Evolutionary conservation across 257 asterid genomes (phyloP), one percentile per base, ranked within the genome.

Genomic region (Nicotiana attenuata): DNA sequence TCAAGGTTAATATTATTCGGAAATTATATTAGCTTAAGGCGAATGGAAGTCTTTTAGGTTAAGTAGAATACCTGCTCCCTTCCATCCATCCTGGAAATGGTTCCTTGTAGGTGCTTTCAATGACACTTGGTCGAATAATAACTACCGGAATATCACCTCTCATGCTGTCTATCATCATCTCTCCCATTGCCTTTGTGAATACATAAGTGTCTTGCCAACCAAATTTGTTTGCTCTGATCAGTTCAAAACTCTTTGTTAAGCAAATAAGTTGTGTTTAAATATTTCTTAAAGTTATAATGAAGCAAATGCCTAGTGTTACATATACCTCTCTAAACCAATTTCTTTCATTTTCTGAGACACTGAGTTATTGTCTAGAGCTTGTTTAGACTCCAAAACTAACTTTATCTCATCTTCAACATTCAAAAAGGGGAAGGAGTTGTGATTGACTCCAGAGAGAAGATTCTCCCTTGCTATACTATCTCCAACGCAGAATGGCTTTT

Each of bases 31-130:
- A 73, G 28, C 56, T 57, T 81, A 61, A 17, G 52, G 53, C 77
- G 20, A 69, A 16, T 81, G 66, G 17, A 47, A 16, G 17, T 22
- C 29, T 29, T 14, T 22, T 19, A 26, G 53, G 60, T 33, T 79
- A 60, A 45, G 53, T 55, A 75, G 67, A 68, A 65, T 63, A 92
- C 99, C 97, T 96, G 91, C 88, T 96, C 84, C 99, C 99, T 88
- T 96, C 98, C 92, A 96, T 96, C 99, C 99, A 96, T 84, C 98
- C 98, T 0, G 98, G 97, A 85, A 96, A 96, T 38, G 99, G 99
- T 84, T 96, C 99, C 82, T 82, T 91, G 78, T 89, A 91, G 15
- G 99, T 96, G 96, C 99, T 96, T 88, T 96, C 98, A 13, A 96
- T 94, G 41, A 96, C 98, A 82, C 99, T 96, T 22, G 99, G 99